These are phyloP conservation scores for Quercus mongolica DNA, from an alignment of 306 rosid species.

Conservation along the genomic window DNA sequence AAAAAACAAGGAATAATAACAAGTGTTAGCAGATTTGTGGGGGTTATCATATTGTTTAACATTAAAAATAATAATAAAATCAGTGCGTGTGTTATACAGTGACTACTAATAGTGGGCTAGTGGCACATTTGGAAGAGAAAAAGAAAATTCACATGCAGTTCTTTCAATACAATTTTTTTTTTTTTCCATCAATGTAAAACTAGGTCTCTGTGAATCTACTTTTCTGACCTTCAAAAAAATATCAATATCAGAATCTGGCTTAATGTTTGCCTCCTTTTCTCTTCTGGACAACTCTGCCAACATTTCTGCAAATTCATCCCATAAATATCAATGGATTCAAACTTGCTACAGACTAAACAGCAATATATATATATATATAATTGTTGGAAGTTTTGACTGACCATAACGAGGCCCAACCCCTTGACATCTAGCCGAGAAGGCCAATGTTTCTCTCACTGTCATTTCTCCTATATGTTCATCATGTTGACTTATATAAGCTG, in stretches of 20 bases:
- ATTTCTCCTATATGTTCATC: conserved; percentile 86
- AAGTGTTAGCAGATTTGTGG: no score
- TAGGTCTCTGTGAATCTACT: no score
- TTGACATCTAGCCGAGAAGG: conserved; percentile 89
- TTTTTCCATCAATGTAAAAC: no score
- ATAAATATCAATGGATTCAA: background rate
- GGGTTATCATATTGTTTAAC: no score
- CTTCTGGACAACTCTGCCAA: conserved; percentile 73
- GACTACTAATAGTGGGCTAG: no score
- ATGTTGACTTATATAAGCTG: conserved; percentile 77
- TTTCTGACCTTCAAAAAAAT: conserved; percentile 74
- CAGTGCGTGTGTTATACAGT: no score
- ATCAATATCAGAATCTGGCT: conserved; percentile 87
- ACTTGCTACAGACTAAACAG: background rate
- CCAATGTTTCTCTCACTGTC: conserved; percentile 91
- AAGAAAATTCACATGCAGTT: no score
- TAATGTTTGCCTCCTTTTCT: conserved; percentile 75
- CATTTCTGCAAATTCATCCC: conserved; percentile 45
- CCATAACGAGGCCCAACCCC: conserved; percentile 64
- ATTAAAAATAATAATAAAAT: no score
- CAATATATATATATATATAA: background rate
- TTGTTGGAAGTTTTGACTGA: conserved; percentile 8
- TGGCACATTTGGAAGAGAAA: no score
- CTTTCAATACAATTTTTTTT: no score
- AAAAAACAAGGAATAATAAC: no score